Evolutionary conservation across 1,139 yeast species (phyloP).

Genomic region (Pichia sp.): DNA sequence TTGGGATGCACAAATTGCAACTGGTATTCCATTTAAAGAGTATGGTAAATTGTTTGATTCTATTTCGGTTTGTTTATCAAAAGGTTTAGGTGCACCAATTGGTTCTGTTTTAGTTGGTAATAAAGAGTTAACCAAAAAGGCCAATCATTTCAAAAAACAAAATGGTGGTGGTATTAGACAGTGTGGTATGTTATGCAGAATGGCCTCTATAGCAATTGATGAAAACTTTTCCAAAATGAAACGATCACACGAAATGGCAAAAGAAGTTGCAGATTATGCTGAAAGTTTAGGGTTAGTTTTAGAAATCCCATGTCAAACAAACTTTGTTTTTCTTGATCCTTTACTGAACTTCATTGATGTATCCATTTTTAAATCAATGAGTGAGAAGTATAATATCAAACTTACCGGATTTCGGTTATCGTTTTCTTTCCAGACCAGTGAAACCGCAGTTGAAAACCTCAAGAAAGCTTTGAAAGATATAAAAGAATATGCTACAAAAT

Average conservation of each 20-base stretch:
- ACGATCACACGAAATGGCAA: slow-evolving; percentile 61
- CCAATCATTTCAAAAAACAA: slow-evolving; percentile 86
- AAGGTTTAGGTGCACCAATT: slow-evolving; percentile 91
- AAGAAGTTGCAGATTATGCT: slow-evolving; percentile 56
- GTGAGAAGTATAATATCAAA: slow-evolving; percentile 53
- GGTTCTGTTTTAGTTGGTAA: slow-evolving; percentile 84
- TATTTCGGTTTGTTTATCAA: slow-evolving; percentile 82
- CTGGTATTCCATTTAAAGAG: slow-evolving; percentile 62
- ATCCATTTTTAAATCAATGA: slow-evolving; percentile 39
- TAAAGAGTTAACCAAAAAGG: slow-evolving; percentile 53
- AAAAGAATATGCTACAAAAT: slow-evolving; percentile 37
- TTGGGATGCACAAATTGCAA: slow-evolving; percentile 80
- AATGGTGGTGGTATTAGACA: slow-evolving; percentile 95
- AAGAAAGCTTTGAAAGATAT: slow-evolving; percentile 56
- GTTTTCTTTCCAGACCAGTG: slow-evolving; percentile 74
- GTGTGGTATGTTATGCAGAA: slow-evolving; percentile 72
- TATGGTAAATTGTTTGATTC: slow-evolving; percentile 80
- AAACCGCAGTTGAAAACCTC: slow-evolving; percentile 57
- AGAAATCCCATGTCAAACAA: slow-evolving; percentile 77
- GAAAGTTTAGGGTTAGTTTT: slow-evolving; percentile 46
- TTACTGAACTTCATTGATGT: slow-evolving; percentile 54
- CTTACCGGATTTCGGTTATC: slow-evolving; percentile 65
- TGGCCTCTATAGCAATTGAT: slow-evolving; percentile 76
- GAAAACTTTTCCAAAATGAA: slow-evolving; percentile 57
- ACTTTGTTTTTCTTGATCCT: slow-evolving; percentile 74